Base-by-base conservation (phyloP, 805 yeast species). In the Candida corydali region DNA sequence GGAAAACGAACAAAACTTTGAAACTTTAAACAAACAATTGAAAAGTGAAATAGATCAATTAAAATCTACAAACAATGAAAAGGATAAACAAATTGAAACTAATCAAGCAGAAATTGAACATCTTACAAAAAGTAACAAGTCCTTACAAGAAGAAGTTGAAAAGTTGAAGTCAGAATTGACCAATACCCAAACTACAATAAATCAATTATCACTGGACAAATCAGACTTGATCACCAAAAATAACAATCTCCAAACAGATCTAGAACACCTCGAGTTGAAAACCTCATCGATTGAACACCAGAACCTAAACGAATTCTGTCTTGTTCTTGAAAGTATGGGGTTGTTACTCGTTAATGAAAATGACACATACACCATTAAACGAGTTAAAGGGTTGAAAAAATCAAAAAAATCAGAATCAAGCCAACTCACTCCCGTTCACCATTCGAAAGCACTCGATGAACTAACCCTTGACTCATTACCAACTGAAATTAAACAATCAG, bases 321-420 rank as follows among this genome's bases (percentile, higher is more conserved):
- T 73, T 32, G 61, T 82, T 3, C 61, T 86, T 22, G 94, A 85
- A 51, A 70, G 82, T 3, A 78, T 88, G 69, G 96, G 97, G 0
- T 64, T 88, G 32, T 68, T 87, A 25, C 69, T 85, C 32, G 66
- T 75, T 2, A 68, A 69, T 34, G 73, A 70, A 27, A 37, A 39
- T 24, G 43, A 44, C n/a, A 63, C 57, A 8, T 63, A 70, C 29
- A 70, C 70, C 34, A 76, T 85, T 19, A 78, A 78, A 32, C 70
- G 97, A 42, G 96, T 87, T 3, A 85, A 85, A 52, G 96, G 96
- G 0, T 61, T 85, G 43, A 67, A 79, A 43, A 18, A 37, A 16
- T 40, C 24, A 8, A 55, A 61, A 27, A 65, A 59, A 8, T 57
- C 52, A 20, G 63, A 67, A 19, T 37, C 42, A 1, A 42, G 55